Percentiles rank a stretch among this genome's conserved stretches.
These are phyloP conservation scores for Apocynum venetum DNA, from an alignment of 257 asterid species.

Conservation along the genomic window DNA sequence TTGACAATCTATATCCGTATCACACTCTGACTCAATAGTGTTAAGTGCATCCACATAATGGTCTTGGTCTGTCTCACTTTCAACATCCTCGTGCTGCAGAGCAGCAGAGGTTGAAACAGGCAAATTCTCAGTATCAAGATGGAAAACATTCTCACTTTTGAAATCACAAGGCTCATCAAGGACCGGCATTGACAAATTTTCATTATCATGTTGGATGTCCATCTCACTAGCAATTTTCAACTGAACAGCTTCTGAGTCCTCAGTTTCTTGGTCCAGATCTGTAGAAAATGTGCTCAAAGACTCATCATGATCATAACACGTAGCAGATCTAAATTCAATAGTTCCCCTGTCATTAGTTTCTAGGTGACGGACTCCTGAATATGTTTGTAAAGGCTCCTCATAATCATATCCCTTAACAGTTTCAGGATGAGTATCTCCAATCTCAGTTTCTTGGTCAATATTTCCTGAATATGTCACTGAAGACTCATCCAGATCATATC, in stretches of 20 bases:
- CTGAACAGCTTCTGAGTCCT: slow-evolving; percentile 26
- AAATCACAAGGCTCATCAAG: slow-evolving; percentile 40
- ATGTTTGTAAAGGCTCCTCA: slow-evolving; percentile 28
- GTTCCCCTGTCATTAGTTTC: slow-evolving; percentile 25
- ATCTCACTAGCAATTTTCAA: slow-evolving; percentile 27
- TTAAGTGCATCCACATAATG: slow-evolving; percentile 88
- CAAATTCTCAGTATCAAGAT: slow-evolving; percentile 8
- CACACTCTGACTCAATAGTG: slow-evolving; percentile 73
- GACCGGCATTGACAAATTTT: slow-evolving; percentile 24
- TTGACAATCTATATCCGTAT: slow-evolving; percentile 59
- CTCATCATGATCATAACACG: slow-evolving; percentile 26
- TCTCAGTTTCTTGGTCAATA: slow-evolving; percentile 27
- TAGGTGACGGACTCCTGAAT: slow-evolving; percentile 29
- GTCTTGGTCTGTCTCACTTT: slow-evolving; percentile 61
- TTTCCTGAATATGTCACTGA: slow-evolving; percentile 32
- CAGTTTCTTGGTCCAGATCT: slow-evolving; percentile 29
- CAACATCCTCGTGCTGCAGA: slow-evolving; percentile 27
- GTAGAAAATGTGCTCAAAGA: slow-evolving; percentile 34
- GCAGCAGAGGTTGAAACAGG: slow-evolving; percentile 16
- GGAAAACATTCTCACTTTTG: slow-evolving; percentile 28
- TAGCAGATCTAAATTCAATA: slow-evolving; percentile 9
- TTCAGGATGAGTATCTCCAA: slow-evolving; percentile 18
- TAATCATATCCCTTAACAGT: slow-evolving; percentile 27
- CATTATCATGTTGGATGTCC: slow-evolving; percentile 25
- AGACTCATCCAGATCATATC: slow-evolving; percentile 25